Evolutionary conservation across 2,329 filamentous ascomycete genomes (phyloP).

Genomic region (Cladorrhinum sp.): DNA sequence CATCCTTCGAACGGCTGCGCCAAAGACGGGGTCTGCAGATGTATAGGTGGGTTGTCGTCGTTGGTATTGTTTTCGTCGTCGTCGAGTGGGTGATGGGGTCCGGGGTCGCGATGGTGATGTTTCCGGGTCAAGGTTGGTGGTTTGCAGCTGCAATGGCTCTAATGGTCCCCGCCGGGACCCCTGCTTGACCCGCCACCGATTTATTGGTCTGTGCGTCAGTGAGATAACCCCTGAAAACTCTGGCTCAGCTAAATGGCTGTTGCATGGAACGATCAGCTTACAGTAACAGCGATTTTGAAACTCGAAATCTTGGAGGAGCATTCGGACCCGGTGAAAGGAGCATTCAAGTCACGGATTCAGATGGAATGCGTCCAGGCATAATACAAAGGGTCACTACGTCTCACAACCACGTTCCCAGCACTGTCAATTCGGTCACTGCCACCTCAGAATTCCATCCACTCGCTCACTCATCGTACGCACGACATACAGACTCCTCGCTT

Average conservation of each 20-base stretch:
- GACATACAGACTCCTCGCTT: neutral
- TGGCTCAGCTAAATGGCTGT: neutral
- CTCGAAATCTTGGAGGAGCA: neutral
- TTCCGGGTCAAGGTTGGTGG: neutral
- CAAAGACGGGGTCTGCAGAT: neutral
- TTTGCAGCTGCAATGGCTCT: neutral
- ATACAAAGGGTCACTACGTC: neutral
- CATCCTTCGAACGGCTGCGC: constrained; percentile 37
- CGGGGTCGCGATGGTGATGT: neutral
- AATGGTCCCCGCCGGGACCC: neutral
- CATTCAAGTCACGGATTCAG: neutral
- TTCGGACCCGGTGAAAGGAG: neutral
- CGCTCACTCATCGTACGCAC: neutral
- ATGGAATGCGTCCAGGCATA: neutral
- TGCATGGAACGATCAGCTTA: too few relatives aligned
- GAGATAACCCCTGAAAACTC: neutral
- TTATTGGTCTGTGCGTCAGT: neutral
- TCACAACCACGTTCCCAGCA: neutral
- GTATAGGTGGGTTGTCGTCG: neutral
- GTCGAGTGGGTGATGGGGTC: neutral
- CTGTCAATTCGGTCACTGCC: too few relatives aligned
- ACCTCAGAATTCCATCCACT: too few relatives aligned
- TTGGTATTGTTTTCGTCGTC: neutral
- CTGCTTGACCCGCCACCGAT: neutral
- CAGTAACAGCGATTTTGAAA: neutral